Conservation (phyloP, 1,139 yeast genomes). For the Scheffersomyces quercinus region DNA sequence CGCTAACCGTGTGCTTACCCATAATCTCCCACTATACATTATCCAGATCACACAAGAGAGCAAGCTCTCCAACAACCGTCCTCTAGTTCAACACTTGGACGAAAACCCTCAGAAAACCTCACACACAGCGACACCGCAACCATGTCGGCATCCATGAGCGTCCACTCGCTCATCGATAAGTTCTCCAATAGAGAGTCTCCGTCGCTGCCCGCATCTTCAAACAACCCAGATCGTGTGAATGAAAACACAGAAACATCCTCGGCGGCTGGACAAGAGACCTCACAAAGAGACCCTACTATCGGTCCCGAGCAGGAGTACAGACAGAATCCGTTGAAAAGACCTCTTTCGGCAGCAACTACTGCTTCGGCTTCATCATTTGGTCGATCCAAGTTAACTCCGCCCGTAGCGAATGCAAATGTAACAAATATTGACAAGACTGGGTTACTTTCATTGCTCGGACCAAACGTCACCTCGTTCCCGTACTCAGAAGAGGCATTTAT, state of each 20-base stretch:
- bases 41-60: not conserved
- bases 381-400: not conserved
- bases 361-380: not conserved
- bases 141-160: conserved; percentile 11
- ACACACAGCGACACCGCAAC: not conserved
- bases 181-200: conserved; percentile 5
- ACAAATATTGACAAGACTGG: conserved; percentile 14
- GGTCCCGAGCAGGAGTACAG: conserved; percentile 1
- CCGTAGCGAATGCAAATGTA: not conserved
- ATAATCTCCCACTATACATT: not conserved
- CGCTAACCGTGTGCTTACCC: not conserved
- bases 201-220: conserved; percentile 1
- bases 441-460: conserved; percentile 49
- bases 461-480: conserved; percentile 55
- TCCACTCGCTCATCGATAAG: conserved; percentile 17
- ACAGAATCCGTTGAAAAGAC: not conserved
- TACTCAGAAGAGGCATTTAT: conserved; percentile 62
- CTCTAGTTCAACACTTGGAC: not conserved
- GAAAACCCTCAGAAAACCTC: not conserved
- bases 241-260: conserved; percentile 1
- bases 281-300: conserved; percentile 3
- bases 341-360: not conserved
- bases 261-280: not conserved
- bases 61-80: not conserved
- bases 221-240: not conserved